A percentile compares a stretch with the other conserved stretches of the same genome.
These are phyloP conservation scores for Dioszegia crocea DNA, from an alignment of 768 basidiomycete species.

Conservation along the genomic window DNA sequence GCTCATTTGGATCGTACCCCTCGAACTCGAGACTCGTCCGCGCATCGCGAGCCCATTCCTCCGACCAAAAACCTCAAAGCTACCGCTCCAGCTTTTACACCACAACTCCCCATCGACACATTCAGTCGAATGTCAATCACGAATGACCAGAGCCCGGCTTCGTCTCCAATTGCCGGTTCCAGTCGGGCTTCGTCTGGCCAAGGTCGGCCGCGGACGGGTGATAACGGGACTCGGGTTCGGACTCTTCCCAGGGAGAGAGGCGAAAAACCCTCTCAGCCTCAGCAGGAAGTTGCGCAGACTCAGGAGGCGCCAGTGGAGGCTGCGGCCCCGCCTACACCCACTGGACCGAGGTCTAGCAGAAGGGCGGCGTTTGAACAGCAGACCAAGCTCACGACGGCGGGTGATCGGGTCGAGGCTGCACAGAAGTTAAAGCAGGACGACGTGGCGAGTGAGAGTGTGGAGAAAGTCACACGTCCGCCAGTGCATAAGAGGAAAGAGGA, in stretches of 20 bases:
- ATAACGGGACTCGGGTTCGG: not conserved
- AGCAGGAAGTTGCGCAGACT: not conserved
- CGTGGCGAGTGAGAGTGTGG: not conserved
- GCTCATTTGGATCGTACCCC: not conserved
- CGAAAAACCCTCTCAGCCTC: too few relatives aligned
- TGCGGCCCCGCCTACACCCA: not conserved
- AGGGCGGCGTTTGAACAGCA: constrained; percentile 36
- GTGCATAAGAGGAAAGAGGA: constrained; percentile 26
- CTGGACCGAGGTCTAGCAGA: constrained; percentile 11
- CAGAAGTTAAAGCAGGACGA: not conserved
- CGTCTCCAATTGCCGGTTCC: not conserved
- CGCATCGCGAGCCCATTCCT: too few relatives aligned
- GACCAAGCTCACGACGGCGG: constrained; percentile 22
- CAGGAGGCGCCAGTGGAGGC: not conserved
- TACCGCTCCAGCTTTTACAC: not conserved
- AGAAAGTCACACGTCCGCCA: not conserved
- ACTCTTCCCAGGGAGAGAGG: not conserved
- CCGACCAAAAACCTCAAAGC: not conserved
- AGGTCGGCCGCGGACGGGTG: not conserved
- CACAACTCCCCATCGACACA: not conserved
- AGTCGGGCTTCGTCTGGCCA: not conserved
- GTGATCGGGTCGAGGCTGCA: not conserved
- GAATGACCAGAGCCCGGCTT: not conserved
- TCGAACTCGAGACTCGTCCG: not conserved
- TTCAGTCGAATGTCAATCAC: not conserved